Evolutionary conservation across 2,329 filamentous ascomycete species (phyloP).

Genomic region (Sarocladium brachiariae): DNA sequence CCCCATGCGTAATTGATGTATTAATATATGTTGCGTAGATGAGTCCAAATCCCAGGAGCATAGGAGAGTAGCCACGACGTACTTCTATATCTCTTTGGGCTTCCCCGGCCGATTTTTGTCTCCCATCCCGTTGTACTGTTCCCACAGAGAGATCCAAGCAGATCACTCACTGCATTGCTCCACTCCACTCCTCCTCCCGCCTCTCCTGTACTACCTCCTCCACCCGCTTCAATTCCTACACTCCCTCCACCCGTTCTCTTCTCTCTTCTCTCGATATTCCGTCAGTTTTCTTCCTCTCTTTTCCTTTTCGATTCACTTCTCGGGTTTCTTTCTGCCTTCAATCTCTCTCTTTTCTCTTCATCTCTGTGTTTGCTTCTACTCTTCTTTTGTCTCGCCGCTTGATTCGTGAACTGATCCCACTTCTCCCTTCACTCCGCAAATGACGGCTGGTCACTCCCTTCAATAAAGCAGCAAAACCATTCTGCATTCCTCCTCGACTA

Average conservation of each 20-base stretch:
- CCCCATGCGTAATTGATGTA: no score
- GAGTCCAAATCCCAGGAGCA: no score
- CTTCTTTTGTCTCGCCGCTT: background rate
- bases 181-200: background rate
- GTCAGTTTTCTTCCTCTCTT: no score
- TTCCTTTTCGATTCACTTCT: constrained; percentile 3
- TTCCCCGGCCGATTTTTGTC: no score
- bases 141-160: background rate
- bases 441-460: constrained; percentile 5
- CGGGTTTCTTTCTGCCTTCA: constrained; percentile 9
- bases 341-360: background rate
- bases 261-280: constrained; percentile 2
- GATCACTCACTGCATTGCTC: background rate
- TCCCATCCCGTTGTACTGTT: no score
- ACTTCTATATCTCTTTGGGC: no score
- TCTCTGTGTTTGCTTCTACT: background rate
- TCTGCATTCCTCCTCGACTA: constrained; percentile 10
- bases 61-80: no score
- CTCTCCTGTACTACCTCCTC: background rate
- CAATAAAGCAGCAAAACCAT: background rate
- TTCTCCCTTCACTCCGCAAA: constrained; percentile 2
- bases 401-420: background rate
- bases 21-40: no score
- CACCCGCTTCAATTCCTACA: background rate
- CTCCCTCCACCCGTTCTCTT: background rate